phyloP scores from a whole-genome alignment of 441 rosid genomes.

The Populus hybrid region DNA sequence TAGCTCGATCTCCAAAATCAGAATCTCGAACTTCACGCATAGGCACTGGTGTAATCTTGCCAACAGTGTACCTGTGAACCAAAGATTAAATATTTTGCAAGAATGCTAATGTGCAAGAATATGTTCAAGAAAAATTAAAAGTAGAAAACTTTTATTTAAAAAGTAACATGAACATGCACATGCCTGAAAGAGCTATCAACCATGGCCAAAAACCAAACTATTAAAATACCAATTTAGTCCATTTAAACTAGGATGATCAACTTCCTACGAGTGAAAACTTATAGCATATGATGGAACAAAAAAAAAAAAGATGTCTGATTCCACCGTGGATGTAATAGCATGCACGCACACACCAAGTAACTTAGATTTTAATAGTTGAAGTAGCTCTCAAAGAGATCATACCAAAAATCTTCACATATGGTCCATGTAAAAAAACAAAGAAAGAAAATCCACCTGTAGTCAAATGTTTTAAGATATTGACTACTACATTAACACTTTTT shows the following conservation, averaged over 20 bases:
- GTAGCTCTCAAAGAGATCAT: not conserved
- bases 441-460: not conserved
- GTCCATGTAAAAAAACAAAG: not conserved
- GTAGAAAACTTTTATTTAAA: not conserved
- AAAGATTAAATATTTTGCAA: conserved; percentile 34
- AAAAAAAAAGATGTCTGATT: not conserved
- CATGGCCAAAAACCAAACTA: not conserved
- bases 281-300: not conserved
- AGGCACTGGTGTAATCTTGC: conserved; percentile 95
- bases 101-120: conserved; percentile 8
- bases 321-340: not conserved
- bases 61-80: conserved; percentile 88
- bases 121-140: not conserved
- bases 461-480: not conserved
- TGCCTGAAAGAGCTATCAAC: not conserved
- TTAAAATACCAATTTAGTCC: not conserved
- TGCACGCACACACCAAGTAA: not conserved
- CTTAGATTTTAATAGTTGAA: not conserved
- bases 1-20: conserved; percentile 86
- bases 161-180: not conserved
- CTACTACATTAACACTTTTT: not conserved
- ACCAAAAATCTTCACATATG: not conserved
- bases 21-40: conserved; percentile 84
- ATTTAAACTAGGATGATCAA: not conserved
- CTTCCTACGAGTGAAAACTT: not conserved